Base-by-base conservation (phyloP, 805 yeast genomes). In the Tetrapisispora pingtungensis region DNA sequence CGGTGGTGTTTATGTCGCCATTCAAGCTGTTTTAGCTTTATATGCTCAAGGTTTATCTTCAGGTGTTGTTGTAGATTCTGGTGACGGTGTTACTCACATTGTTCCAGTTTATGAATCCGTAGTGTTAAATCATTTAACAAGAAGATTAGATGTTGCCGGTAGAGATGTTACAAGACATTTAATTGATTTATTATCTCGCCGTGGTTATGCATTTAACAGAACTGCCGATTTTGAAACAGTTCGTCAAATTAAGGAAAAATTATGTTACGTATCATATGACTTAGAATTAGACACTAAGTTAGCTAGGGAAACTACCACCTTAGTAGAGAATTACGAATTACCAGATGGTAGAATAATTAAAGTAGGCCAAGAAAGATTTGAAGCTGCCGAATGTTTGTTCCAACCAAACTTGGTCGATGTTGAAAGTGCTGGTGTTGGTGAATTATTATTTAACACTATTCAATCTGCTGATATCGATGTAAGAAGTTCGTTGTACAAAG, bases 171-270 rank as follows among this genome's bases (percentile, higher is more conserved):
- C 98, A n/a, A 78, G 96, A 59, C 87, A 93, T 66, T 73, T 93
- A 67, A 89, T 93, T 66, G 93, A 83, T 57, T 72, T 93, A 52
- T 72, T 93, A 57, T 77, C 94, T 50, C 86, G 97, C 67, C 81
- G 97, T 55, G 98, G 98, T 38, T 93, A 93, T 65, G 96, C 97
- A 3, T 90, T 93, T 69, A 93, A 93, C 71, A 80, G 98, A 72
- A 89, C 96, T 36, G 97, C 98, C 10, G 98, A 93, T 71, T 94
- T 94, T 58, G 98, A 93, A 69, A 93, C 97, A 2, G 97, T 93
- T 39, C 86, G 98, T 61, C 96, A 88, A 68, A 90, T 93, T 61
- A 93, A 93, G 68, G 98, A 93, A 69, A 89, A 93, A 66, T 70
- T 87, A 58, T 88, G 97, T 67, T 93, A 93, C 62, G 96, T 93